A percentile compares a stretch with the other conserved stretches of the same genome.
phyloP scores from a whole-genome alignment of 306 rosid species.

The Cucumis sativus region DNA sequence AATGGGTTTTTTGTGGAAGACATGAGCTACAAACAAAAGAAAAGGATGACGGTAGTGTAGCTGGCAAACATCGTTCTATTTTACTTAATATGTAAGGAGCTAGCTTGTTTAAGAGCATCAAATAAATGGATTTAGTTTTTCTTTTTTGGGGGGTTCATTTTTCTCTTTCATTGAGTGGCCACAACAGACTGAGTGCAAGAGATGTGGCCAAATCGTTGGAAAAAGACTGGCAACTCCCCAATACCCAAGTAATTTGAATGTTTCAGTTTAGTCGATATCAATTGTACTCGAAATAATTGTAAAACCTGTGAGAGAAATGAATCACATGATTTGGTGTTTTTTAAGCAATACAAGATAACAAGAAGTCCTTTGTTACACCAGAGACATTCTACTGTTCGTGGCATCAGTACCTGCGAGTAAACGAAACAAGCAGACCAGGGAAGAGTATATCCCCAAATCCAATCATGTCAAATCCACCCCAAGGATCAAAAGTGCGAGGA shows the following conservation, averaged over 20 bases:
- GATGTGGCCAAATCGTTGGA: neutral
- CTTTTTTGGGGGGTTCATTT: neutral
- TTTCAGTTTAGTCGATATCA: neutral
- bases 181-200: neutral
- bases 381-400: neutral
- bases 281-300: neutral
- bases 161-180: neutral
- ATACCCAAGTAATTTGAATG: neutral
- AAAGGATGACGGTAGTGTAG: neutral
- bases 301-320: neutral
- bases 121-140: neutral
- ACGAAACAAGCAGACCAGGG: conserved; percentile 88
- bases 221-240: neutral
- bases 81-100: neutral
- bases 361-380: neutral
- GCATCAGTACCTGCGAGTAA: conserved; percentile 57
- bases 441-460: conserved; percentile 95
- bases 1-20: too few relatives aligned
- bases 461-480: conserved; percentile 92
- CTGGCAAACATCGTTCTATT: neutral
- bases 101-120: neutral
- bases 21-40: too few relatives aligned
- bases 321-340: neutral
- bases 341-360: neutral
- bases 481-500: conserved; percentile 75